Evolutionary conservation across 176 grass and related monocot species (phyloP).

Genomic region (Hordeum vulgare): MorexV3_pseudomolecules_assembly NC_058519.1:574831529-574832028

Average conservation of each 20-base stretch:
- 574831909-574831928: not conserved
- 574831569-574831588: not conserved
- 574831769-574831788: not conserved
- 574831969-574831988: slow-evolving; percentile 5
- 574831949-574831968: slow-evolving; percentile 5
- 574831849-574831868: slow-evolving; percentile 3
- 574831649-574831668: slow-evolving; percentile 17
- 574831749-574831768: not conserved
- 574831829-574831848: not conserved
- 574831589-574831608: slow-evolving; percentile 19
- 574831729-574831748: not conserved
- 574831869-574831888: not conserved
- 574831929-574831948: not conserved
- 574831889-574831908: not conserved
- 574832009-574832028: not conserved
- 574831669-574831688: slow-evolving; percentile 3
- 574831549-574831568: not conserved
- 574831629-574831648: not conserved
- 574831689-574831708: not conserved
- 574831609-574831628: not conserved
- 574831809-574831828: not conserved
- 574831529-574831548: not conserved
- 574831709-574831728: not conserved
- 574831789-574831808: not conserved
- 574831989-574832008: slow-evolving; percentile 17